Conservation (phyloP, 768 basidiomycete species). For the Pulveroboletus frians region DNA sequence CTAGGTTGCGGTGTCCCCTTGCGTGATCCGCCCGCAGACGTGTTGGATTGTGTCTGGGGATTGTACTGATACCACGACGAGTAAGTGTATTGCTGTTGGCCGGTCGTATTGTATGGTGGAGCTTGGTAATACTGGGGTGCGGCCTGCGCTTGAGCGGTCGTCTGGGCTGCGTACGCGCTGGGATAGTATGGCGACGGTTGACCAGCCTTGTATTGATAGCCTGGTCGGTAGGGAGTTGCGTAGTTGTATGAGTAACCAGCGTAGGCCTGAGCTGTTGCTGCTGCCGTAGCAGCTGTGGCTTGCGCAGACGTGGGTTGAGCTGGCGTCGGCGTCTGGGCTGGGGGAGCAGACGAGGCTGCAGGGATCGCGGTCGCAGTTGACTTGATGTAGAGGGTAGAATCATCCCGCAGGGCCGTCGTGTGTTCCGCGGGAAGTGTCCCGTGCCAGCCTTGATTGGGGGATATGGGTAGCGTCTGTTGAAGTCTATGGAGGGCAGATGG, state of each 20-base stretch:
- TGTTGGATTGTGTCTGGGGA: slow-evolving; percentile 24
- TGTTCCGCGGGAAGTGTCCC: slow-evolving; percentile 62
- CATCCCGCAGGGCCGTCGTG: slow-evolving; percentile 62
- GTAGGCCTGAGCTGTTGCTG: slow-evolving; percentile 27
- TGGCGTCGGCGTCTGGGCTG: slow-evolving; percentile 32
- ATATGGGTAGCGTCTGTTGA: slow-evolving; percentile 61
- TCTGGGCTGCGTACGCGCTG: slow-evolving; percentile 23
- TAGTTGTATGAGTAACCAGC: slow-evolving; percentile 35
- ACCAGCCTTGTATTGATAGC: slow-evolving; percentile 36
- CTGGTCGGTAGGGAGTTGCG: slow-evolving; percentile 28
- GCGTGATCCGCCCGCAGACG: slow-evolving; percentile 30
- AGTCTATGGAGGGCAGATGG: slow-evolving; percentile 62
- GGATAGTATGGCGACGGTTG: slow-evolving; percentile 33
- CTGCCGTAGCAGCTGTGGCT: slow-evolving; percentile 21
- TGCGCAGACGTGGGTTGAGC: slow-evolving; percentile 22
- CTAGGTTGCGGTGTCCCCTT: slow-evolving; percentile 43
- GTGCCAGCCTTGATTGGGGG: slow-evolving; percentile 62
- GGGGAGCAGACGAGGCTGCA: slow-evolving; percentile 29
- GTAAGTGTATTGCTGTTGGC: slow-evolving; percentile 39
- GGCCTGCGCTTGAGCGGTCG: slow-evolving; percentile 24
- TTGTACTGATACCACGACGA: slow-evolving; percentile 43
- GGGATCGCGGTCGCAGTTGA: slow-evolving; percentile 36
- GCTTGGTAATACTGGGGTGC: slow-evolving; percentile 34
- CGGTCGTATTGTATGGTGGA: slow-evolving; percentile 32
- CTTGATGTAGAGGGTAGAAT: slow-evolving; percentile 66